Base-by-base conservation (phyloP, 306 rosid species). In the Prunus campanulata region DNA sequence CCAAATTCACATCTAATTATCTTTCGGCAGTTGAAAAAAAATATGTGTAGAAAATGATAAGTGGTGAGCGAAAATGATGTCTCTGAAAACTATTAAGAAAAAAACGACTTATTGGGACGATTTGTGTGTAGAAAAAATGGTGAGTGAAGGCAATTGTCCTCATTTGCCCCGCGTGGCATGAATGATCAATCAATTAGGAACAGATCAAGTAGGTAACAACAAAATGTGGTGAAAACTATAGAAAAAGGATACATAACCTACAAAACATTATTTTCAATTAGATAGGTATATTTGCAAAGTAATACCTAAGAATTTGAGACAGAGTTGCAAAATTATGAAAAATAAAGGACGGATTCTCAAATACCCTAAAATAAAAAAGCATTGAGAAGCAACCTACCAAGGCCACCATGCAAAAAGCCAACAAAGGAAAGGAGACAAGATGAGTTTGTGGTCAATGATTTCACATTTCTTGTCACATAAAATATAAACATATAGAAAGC, bases 361-460 rank as follows among this genome's bases (percentile, higher is more conserved):
- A 29, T n/a, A 50, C 9, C 11, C 27, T 39, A 69, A 46, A 12
- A 15, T 7, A 27, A 51, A 20, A 13, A 68, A 60, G 75, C 69
- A 51, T 22, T 22, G 10, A 30, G 11, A 46, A 48, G 24, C 66
- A 59, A 68, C 29, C 63, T 13, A 27, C 55, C 72, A 54, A 64
- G 49, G 67, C 65, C 81, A 81, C 72, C 68, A 71, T 30, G 72
- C 73, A 48, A 72, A 72, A 66, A 32, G 61, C 75, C 46, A 22
- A 72, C 6, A 49, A 57, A 30, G 24, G 5, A 59, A 71, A 50
- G 15, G 50, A 19, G 32, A 64, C 47, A 49, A 56, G 25, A 59
- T 27, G 68, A 70, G 81, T 48, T 78, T 68, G 78, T 57, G 72
- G 81, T 83, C 81, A 83, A 79, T 66, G 70, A 79, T 74, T 83